Conservation (phyloP, 805 yeast species). For the Komagataella populi region DNA sequence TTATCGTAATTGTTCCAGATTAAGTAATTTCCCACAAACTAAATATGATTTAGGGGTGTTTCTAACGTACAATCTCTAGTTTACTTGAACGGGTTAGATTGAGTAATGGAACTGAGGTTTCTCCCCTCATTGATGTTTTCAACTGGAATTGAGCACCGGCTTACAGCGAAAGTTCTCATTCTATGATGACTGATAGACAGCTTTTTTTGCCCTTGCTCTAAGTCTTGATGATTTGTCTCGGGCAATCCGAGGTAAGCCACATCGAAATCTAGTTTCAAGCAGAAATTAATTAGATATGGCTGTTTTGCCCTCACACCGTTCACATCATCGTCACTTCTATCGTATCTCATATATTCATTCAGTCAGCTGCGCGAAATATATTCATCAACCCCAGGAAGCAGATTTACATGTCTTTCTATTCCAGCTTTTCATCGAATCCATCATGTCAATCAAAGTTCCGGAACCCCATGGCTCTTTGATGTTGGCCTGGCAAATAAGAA, state of each 20-base stretch:
- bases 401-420: not conserved
- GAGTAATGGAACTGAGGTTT: not conserved
- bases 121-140: not conserved
- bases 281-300: too few species aligned
- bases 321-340: not conserved
- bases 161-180: not conserved
- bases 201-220: too few species aligned
- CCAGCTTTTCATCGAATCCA: not conserved
- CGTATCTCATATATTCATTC: not conserved
- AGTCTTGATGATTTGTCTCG: not conserved
- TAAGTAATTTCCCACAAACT: not conserved
- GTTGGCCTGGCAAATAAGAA: conserved; percentile 60
- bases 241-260: not conserved
- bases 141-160: not conserved
- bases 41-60: not conserved
- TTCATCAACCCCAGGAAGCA: not conserved
- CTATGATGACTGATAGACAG: too few species aligned
- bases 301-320: too few species aligned
- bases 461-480: conserved; percentile 40
- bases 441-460: conserved; percentile 7
- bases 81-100: not conserved
- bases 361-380: not conserved
- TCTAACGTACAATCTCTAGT: not conserved
- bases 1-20: not conserved
- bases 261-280: too few species aligned